Evolutionary conservation across 116 monocot species (phyloP).

Genomic region (Cymodocea nodosa): DNA sequence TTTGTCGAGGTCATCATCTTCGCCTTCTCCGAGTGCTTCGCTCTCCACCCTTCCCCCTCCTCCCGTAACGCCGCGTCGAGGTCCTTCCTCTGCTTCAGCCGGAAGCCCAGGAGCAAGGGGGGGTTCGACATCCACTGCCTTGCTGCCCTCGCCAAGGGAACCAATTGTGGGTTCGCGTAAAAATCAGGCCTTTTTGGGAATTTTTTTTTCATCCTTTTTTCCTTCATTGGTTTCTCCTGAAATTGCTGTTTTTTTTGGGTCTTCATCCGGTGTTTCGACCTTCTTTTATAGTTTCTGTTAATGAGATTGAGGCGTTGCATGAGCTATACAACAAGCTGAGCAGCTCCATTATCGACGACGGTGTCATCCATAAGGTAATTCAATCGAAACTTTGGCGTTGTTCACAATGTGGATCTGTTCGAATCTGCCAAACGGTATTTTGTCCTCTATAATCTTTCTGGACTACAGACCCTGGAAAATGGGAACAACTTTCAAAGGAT

Average conservation of each 20-base stretch:
- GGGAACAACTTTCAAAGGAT: too few species aligned
- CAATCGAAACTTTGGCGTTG: too few species aligned
- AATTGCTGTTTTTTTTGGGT: too few species aligned
- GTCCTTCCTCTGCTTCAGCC: not conserved
- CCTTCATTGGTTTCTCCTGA: too few species aligned
- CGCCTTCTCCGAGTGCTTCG: slow-evolving; percentile 39
- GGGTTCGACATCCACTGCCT: slow-evolving; percentile 7
- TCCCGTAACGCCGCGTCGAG: not conserved
- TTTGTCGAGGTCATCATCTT: slow-evolving; percentile 35
- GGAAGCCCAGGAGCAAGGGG: not conserved
- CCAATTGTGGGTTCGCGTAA: slow-evolving; percentile 17
- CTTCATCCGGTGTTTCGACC: too few species aligned
- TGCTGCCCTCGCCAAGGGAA: slow-evolving; percentile 18
- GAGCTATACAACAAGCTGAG: slow-evolving; percentile 63
- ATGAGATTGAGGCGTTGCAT: slow-evolving; percentile 54
- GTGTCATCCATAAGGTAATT: slow-evolving; percentile 65
- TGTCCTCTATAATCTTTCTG: too few species aligned
- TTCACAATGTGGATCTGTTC: too few species aligned
- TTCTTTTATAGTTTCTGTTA: slow-evolving; percentile 32
- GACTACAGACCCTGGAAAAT: too few species aligned
- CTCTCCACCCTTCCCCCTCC: not conserved
- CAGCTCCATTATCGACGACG: slow-evolving; percentile 45
- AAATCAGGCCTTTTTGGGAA: not conserved
- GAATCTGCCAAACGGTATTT: too few species aligned
- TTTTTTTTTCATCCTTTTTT: too few species aligned